Evolutionary conservation across 2,329 filamentous ascomycete species (phyloP).

Genomic region (Aspergillus intermedius): DNA sequence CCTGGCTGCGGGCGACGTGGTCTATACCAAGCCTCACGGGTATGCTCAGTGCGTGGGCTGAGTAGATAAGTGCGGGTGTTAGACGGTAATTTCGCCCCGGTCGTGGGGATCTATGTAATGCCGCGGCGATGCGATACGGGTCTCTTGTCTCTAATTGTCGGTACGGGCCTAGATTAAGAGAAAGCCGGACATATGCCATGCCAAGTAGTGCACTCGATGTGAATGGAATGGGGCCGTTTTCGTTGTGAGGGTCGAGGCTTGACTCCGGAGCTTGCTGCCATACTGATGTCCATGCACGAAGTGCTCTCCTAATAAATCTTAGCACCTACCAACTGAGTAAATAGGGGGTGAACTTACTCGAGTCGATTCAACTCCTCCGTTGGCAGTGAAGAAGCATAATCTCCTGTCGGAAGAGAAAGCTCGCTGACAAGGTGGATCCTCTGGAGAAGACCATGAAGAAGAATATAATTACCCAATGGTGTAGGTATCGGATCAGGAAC

Average conservation of each 20-base stretch:
- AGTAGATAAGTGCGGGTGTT: conserved; percentile 60
- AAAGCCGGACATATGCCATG: conserved; percentile 27
- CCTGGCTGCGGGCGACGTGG: conserved; percentile 30
- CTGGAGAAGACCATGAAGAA: conserved; percentile 66
- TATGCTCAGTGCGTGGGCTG: conserved; percentile 62
- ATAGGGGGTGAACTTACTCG: conserved; percentile 16
- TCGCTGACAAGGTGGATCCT: conserved; percentile 48
- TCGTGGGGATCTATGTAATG: conserved; percentile 53
- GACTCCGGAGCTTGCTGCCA: conserved; percentile 33
- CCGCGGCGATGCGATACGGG: conserved; percentile 54
- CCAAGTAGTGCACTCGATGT: conserved; percentile 27
- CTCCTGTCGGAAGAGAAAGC: conserved; percentile 24
- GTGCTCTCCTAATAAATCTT: conserved; percentile 18
- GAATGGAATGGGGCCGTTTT: conserved; percentile 29
- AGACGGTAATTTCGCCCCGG: conserved; percentile 55
- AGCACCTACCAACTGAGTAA: background rate
- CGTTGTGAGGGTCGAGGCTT: conserved; percentile 28
- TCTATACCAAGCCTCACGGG: conserved; percentile 32
- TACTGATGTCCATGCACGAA: conserved; percentile 29
- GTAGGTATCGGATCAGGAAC: conserved; percentile 27
- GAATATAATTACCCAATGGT: conserved; percentile 61
- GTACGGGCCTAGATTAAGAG: conserved; percentile 51
- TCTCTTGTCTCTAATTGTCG: conserved; percentile 61
- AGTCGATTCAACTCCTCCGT: conserved; percentile 30
- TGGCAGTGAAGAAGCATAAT: conserved; percentile 23